Evolutionary conservation across 1,284 basidiomycete species (phyloP).

Genomic region (Ceratobasidium sp.): DNA sequence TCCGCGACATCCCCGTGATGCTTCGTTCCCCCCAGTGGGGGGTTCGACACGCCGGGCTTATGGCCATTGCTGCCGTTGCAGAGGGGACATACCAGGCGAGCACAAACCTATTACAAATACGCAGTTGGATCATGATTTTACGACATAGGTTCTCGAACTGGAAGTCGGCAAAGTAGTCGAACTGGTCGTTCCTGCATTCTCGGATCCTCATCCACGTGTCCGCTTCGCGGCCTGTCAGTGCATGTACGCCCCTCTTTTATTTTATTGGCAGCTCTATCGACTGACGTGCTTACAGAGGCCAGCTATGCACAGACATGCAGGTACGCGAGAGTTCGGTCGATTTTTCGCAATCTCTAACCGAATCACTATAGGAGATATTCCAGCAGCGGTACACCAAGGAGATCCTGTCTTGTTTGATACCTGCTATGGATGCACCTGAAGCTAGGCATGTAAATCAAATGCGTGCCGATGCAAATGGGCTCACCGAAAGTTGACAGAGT

Average conservation of each 20-base stretch:
- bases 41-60: constrained; percentile 77
- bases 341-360: background rate
- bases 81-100: constrained; percentile 71
- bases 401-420: constrained; percentile 72
- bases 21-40: constrained; percentile 80
- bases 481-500: constrained; percentile 59
- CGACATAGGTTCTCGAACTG: constrained; percentile 67
- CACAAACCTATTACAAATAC: background rate
- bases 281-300: constrained; percentile 60
- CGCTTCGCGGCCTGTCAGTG: constrained; percentile 86
- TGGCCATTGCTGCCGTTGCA: constrained; percentile 78
- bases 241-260: constrained; percentile 61
- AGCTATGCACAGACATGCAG: constrained; percentile 82
- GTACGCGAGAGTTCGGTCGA: constrained; percentile 53
- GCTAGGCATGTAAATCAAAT: constrained; percentile 59
- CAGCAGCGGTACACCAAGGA: constrained; percentile 71
- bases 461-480: no score
- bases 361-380: constrained; percentile 66
- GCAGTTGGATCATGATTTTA: constrained; percentile 3
- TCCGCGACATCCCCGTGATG: constrained; percentile 79
- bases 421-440: constrained; percentile 75
- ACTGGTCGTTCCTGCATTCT: constrained; percentile 78
- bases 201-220: constrained; percentile 79
- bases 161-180: constrained; percentile 78
- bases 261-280: constrained; percentile 25